These are phyloP conservation scores for Myxozyma nipponensis DNA, from an alignment of 805 yeast genomes.

Conservation along the genomic window DNA sequence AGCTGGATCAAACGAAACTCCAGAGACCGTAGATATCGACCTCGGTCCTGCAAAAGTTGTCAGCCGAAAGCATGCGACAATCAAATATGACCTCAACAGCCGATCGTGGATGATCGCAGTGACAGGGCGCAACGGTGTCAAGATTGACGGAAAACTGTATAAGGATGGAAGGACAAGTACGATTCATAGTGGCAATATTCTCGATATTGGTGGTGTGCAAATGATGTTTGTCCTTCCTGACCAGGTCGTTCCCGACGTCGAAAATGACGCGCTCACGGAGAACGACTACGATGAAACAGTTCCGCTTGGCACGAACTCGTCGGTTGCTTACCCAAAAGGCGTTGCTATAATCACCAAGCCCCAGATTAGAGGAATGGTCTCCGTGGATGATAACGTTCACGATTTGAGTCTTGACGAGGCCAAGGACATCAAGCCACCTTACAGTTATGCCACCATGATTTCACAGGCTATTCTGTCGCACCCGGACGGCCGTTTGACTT, in stretches of 20 bases:
- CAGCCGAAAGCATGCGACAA: slow-evolving; percentile 81
- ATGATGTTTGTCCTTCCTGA: slow-evolving; percentile 99
- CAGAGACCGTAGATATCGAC: slow-evolving; percentile 65
- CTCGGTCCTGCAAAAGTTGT: slow-evolving; percentile 98
- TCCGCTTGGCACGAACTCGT: slow-evolving; percentile 15
- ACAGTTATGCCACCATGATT: slow-evolving; percentile 95
- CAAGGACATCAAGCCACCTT: slow-evolving; percentile 93
- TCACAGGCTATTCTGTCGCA: slow-evolving; percentile 93
- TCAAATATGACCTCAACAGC: slow-evolving; percentile 66
- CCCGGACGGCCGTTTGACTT: slow-evolving; percentile 78
- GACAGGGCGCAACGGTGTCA: slow-evolving; percentile 88
- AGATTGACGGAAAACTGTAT: slow-evolving; percentile 66
- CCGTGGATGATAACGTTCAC: slow-evolving; percentile 33
- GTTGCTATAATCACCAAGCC: slow-evolving; percentile 43
- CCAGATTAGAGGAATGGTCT: slow-evolving; percentile 38
- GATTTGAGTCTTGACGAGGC: slow-evolving; percentile 81
- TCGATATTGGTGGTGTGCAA: slow-evolving; percentile 95
- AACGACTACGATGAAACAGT: slow-evolving; percentile 12
- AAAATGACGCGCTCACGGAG: slow-evolving; percentile 5
- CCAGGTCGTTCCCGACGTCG: slow-evolving; percentile 26
- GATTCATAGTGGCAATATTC: slow-evolving; percentile 78
- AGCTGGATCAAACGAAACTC: slow-evolving; percentile 28
- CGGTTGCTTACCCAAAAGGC: slow-evolving; percentile 40
- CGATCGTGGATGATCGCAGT: slow-evolving; percentile 85
- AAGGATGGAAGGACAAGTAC: slow-evolving; percentile 42